Evolutionary conservation across 495 filamentous ascomycete genomes (phyloP).

Genomic region (Hypoxylon fuscum): DNA sequence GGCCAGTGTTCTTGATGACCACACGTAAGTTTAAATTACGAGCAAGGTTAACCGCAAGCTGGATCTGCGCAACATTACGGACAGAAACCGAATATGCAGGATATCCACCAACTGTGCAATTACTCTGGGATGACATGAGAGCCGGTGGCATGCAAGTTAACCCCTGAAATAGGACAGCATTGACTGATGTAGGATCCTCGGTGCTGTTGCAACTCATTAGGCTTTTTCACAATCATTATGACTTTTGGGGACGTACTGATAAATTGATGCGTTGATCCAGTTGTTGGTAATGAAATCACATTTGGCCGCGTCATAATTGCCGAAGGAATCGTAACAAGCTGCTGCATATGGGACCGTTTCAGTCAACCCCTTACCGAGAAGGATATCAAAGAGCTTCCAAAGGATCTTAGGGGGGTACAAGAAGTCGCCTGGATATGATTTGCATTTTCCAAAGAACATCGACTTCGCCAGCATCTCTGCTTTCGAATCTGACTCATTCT

Average conservation of each 20-base stretch:
- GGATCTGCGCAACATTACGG: conserved; percentile 63
- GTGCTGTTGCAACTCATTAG: conserved; percentile 37
- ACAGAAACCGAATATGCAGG: conserved; percentile 66
- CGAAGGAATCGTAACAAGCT: conserved; percentile 58
- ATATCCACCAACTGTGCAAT: conserved; percentile 62
- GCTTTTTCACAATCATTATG: not conserved
- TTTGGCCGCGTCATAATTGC: conserved; percentile 51
- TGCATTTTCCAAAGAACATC: conserved; percentile 49
- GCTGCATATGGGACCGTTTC: conserved; percentile 60
- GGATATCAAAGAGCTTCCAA: conserved; percentile 57
- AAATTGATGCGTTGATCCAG: conserved; percentile 48
- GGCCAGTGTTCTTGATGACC: conserved; percentile 67
- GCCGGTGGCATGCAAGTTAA: conserved; percentile 50
- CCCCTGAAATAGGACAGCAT: conserved; percentile 55
- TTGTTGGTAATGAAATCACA: conserved; percentile 49
- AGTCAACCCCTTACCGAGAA: conserved; percentile 55
- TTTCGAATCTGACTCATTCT: conserved; percentile 23
- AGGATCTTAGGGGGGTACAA: conserved; percentile 52
- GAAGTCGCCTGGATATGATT: conserved; percentile 58
- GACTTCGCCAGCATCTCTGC: conserved; percentile 22
- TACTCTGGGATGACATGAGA: conserved; percentile 52
- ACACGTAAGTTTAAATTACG: conserved; percentile 66
- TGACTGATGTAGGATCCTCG: conserved; percentile 51
- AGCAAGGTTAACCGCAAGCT: conserved; percentile 70
- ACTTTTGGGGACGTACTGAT: conserved; percentile 27